A percentile compares a stretch with the other conserved stretches of the same genome.
phyloP scores from a whole-genome alignment of 176 grass and related monocot species.

The Calamus simplicifolius region DNA sequence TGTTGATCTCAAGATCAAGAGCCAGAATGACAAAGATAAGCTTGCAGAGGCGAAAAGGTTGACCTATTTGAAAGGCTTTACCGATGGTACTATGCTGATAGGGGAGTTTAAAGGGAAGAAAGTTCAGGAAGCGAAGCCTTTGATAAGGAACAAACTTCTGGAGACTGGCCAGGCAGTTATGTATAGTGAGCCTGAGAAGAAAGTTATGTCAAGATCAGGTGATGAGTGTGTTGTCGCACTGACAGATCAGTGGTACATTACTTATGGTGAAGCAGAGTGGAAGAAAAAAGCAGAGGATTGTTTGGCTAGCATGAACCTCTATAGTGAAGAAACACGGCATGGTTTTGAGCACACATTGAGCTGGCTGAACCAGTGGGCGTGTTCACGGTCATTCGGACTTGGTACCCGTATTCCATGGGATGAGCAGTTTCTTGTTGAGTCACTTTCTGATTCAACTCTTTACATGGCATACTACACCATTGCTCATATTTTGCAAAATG shows the following conservation, averaged over 20 bases:
- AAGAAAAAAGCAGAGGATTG: slow-evolving; percentile 48
- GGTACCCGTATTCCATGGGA: slow-evolving; percentile 76
- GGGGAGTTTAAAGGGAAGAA: slow-evolving; percentile 55
- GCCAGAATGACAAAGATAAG: slow-evolving; percentile 76
- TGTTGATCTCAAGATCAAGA: slow-evolving; percentile 55
- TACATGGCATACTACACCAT: slow-evolving; percentile 81
- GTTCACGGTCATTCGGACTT: slow-evolving; percentile 71
- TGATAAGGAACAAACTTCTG: slow-evolving; percentile 54
- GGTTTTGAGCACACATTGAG: slow-evolving; percentile 64
- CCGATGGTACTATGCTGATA: slow-evolving; percentile 68
- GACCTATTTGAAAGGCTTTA: slow-evolving; percentile 75
- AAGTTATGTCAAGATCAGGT: slow-evolving; percentile 81
- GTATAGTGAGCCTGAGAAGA: slow-evolving; percentile 71
- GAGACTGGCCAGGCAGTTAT: slow-evolving; percentile 40
- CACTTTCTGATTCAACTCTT: slow-evolving; percentile 77
- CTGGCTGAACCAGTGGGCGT: slow-evolving; percentile 79
- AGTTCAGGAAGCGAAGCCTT: slow-evolving; percentile 65
- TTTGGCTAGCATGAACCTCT: slow-evolving; percentile 57
- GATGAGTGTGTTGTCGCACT: slow-evolving; percentile 79
- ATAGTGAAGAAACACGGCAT: slow-evolving; percentile 42
- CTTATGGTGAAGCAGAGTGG: slow-evolving; percentile 71
- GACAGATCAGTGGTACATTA: slow-evolving; percentile 82
- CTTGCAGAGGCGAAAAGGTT: slow-evolving; percentile 63
- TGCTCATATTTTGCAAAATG: slow-evolving; percentile 54
- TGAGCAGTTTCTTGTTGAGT: slow-evolving; percentile 65